Evolutionary conservation across 1,284 basidiomycete genomes (phyloP).

Genomic region (Ganoderma multipileum): DNA sequence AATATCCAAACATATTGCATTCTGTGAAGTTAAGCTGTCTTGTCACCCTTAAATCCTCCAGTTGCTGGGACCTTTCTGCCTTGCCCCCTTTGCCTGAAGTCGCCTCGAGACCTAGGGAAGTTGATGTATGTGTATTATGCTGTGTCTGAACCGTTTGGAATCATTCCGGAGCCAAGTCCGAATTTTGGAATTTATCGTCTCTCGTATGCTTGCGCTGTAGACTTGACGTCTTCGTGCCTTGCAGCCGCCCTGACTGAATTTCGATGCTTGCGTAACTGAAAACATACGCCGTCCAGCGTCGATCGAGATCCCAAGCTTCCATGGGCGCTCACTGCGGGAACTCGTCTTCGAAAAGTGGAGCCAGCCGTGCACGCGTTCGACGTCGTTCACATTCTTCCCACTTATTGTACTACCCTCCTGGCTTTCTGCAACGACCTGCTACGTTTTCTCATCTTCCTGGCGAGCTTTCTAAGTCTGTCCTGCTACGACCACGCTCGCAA

Average conservation of each 20-base stretch:
- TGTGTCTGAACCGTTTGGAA: neutral
- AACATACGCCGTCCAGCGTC: too few relatives aligned
- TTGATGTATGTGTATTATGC: too few relatives aligned
- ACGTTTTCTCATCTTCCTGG: constrained; percentile 5
- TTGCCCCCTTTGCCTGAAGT: too few relatives aligned
- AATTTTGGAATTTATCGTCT: neutral
- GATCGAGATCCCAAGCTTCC: constrained; percentile 5
- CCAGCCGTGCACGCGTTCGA: constrained; percentile 5
- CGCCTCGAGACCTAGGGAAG: too few relatives aligned
- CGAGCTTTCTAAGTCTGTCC: neutral
- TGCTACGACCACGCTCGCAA: neutral
- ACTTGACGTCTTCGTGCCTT: neutral
- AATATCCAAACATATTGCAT: neutral
- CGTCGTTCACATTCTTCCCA: neutral
- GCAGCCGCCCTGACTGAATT: neutral
- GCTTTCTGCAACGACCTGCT: constrained; percentile 11
- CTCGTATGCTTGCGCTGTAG: neutral
- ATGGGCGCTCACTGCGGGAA: constrained; percentile 8
- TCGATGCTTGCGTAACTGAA: neutral
- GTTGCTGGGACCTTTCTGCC: too few relatives aligned
- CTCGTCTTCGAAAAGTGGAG: neutral
- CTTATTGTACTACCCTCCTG: neutral
- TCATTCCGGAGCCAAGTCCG: neutral
- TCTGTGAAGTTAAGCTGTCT: neutral
- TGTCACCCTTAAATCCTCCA: too few relatives aligned